Base-by-base conservation (phyloP, 1,284 basidiomycete genomes). In the Irpex rosettiformis region DNA sequence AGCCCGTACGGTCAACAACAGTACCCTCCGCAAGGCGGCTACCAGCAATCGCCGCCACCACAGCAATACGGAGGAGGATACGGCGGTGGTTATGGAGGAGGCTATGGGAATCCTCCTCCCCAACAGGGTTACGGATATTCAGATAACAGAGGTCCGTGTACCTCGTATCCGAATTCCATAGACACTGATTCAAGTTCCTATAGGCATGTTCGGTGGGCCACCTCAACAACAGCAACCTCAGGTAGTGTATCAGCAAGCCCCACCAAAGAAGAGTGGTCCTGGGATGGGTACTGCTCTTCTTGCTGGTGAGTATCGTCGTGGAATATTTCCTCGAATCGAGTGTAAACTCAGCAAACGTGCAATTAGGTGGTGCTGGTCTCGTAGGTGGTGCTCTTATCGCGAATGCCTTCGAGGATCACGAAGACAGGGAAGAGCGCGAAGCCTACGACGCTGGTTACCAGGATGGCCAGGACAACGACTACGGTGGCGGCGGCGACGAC, bases 311-410 rank as follows among this genome's bases (percentile, higher is more conserved):
- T 69, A 54, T 52, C 51, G 62, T 28, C 55, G 51, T 25, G 53
- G 52, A 21, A 29, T 49, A 21, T 52, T 21, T 18, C 57, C 56
- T 61, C 37, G 54, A 62, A 30, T 30, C 29, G 33, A 13, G 13
- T 24, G 6, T 22, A 11, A 37, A 22, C 52, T 40, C 16, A 18
- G 11, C 16, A 10, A 21, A 45, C 21, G 5, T 25, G 48, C 22
- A 6, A 33, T 33, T 30, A 80, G 85, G 79, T 63, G 85, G 78
- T 64, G 85, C 75, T 21, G 86, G 85, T 64, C 66, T 88, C 16
- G 65, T 86, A 22, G 86, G 80, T 49, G 86, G 87, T 62, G 73
- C 74, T 2, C 66, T 89, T 52, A 64, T 88, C 29, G 78, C 66
- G 52, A 76, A 83, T 45, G 81, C 79, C 1, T 58, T 84, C 33